Conservation (phyloP, 2,329 filamentous ascomycete species). For the Fonsecaea pedrosoi region DNA sequence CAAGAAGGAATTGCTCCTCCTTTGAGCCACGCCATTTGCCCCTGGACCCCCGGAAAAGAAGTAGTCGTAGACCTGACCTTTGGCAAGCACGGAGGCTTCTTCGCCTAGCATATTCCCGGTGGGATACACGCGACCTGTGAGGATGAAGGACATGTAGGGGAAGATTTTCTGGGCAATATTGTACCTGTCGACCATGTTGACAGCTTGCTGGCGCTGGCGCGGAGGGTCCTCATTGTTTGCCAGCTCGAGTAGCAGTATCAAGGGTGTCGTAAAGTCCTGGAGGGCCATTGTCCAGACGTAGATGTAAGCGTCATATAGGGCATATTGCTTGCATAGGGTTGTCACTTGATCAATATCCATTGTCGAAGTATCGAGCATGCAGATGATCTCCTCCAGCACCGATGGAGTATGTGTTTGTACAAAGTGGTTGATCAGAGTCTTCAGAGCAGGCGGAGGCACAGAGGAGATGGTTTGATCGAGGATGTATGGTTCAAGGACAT, state of each 20-base stretch:
- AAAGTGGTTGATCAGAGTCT: slow-evolving; percentile 83
- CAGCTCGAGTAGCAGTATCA: slow-evolving; percentile 70
- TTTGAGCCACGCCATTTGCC: slow-evolving; percentile 52
- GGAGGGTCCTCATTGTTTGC: slow-evolving; percentile 11
- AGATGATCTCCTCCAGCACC: slow-evolving; percentile 90
- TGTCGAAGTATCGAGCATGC: slow-evolving; percentile 85
- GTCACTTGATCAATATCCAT: slow-evolving; percentile 96
- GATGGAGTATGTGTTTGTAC: slow-evolving; percentile 75
- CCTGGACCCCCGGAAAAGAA: slow-evolving; percentile 78
- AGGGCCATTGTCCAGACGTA: slow-evolving; percentile 97
- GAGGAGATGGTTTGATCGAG: slow-evolving; percentile 75
- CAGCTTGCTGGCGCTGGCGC: neutral
- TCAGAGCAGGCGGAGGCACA: slow-evolving; percentile 82
- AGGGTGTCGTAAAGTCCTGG: slow-evolving; percentile 85
- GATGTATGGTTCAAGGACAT: slow-evolving; percentile 87
- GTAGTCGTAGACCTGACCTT: slow-evolving; percentile 89
- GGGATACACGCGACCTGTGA: slow-evolving; percentile 91
- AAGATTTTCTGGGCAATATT: slow-evolving; percentile 80
- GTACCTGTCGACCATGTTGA: slow-evolving; percentile 45
- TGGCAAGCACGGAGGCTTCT: slow-evolving; percentile 74
- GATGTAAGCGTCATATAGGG: slow-evolving; percentile 91
- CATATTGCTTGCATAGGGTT: slow-evolving; percentile 85
- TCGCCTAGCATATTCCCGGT: slow-evolving; percentile 78
- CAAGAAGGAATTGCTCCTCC: neutral
- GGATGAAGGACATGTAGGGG: slow-evolving; percentile 87